Conservation (phyloP, 139 green algal species). For the Mesostigma viride region DNA sequence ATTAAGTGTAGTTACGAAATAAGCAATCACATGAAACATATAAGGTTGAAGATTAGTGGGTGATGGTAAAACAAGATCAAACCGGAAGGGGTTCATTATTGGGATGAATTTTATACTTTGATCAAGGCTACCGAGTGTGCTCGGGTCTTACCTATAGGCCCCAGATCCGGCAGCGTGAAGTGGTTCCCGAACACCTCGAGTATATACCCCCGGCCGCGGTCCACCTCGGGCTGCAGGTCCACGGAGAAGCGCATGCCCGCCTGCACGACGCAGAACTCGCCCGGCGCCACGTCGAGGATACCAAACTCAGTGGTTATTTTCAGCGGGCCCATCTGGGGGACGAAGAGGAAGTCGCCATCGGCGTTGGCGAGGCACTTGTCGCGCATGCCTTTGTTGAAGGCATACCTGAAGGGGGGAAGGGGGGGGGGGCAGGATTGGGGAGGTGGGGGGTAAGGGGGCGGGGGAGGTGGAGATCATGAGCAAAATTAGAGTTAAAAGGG, state of each 20-base stretch:
- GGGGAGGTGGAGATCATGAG: no score
- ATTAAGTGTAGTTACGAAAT: no score
- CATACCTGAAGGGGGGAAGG: no score
- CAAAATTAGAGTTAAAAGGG: no score
- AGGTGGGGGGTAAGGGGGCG: no score
- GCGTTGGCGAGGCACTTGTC: slow-evolving; percentile 71
- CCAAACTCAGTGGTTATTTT: slow-evolving; percentile 73
- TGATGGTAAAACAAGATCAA: no score
- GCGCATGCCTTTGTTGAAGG: slow-evolving; percentile 52
- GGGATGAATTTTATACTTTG: no score
- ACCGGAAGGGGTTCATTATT: no score
- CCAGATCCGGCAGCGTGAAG: slow-evolving; percentile 83
- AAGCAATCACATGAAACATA: slow-evolving; percentile 65
- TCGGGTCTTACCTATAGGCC: slow-evolving; percentile 73
- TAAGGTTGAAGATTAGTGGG: no score
- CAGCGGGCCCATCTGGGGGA: slow-evolving; percentile 74
- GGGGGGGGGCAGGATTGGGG: no score
- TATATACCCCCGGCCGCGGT: slow-evolving; percentile 64
- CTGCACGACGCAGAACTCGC: slow-evolving; percentile 70
- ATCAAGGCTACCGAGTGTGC: no score
- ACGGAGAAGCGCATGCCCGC: slow-evolving; percentile 75
- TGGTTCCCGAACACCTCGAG: slow-evolving; percentile 77
- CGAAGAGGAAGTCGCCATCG: slow-evolving; percentile 89
- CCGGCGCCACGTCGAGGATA: slow-evolving; percentile 19
- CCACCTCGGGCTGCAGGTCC: slow-evolving; percentile 30